Evolutionary conservation across 208 protist genomes (phyloP), one percentile per base, ranked within the genome.

Genomic region (Lotmaria passim): DNA sequence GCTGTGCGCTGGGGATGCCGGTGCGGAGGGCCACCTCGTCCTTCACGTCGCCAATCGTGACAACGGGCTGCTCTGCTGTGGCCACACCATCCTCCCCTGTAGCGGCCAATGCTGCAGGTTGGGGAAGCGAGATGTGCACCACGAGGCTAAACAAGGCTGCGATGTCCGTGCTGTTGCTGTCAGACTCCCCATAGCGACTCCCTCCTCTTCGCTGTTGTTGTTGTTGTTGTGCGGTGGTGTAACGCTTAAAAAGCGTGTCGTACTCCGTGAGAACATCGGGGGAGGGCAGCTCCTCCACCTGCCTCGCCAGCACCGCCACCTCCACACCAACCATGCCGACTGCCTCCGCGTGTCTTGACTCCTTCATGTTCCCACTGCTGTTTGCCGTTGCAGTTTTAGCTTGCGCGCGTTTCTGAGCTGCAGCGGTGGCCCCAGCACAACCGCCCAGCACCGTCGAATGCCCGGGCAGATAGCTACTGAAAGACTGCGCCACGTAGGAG

Each of bases 1-100:
- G 62, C 68, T 81, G 28, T 33, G 57, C 47, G 34, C 26, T 55
- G 1, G 73, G 44, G 31, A 91, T 59, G 19, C 82, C 78, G 3
- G 82, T 46, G 31, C 77, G 81, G 26, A 47, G 61, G 61, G 79
- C 77, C 56, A 91, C 41, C 69, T 83, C 79, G 23, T 50, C 38
- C 63, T 91, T 91, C 7, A 88, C 59, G 43, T 89, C 68, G 3
- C 58, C 34, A 14, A 91, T 71, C 11, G 74, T 85, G 21, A 75
- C 55, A 5, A 11, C n/a, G n/a, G n/a, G 44, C 7, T 30, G 30
- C 36, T 19, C 14, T 59, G 31, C 21, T 14, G 31, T 2, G 3
- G 12, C 24, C n/a, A n/a, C 56, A 23, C 8, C 36, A 1, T 38
- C 56, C 56, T 31, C 34, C 24, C 0, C 10, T 23, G 38, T 11